These are phyloP conservation scores for Sporothrix variecibatus DNA, from an alignment of 2,329 filamentous ascomycete genomes.

Conservation along the genomic window DNA sequence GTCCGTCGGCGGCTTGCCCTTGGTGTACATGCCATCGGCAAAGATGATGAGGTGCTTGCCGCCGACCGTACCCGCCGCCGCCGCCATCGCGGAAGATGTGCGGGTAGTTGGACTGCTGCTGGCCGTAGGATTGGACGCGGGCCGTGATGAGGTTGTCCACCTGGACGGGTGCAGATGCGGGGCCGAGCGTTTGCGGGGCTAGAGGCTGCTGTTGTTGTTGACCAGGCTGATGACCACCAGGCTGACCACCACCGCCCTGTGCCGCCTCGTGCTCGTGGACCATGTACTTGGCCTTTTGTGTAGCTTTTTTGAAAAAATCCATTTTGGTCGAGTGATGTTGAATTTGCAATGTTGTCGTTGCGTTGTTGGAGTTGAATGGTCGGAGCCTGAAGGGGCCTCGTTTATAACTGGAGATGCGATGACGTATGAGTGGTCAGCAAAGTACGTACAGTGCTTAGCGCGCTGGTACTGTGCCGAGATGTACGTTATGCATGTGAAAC, in stretches of 20 bases:
- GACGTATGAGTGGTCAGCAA: neutral
- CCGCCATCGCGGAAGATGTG: slow-evolving; percentile 32
- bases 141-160: slow-evolving; percentile 22
- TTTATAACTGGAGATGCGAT: slow-evolving; percentile 5
- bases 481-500: neutral
- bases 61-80: slow-evolving; percentile 30
- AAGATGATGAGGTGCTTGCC: slow-evolving; percentile 31
- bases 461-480: neutral
- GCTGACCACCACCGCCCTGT: neutral
- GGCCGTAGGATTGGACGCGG: slow-evolving; percentile 23
- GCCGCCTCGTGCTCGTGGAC: slow-evolving; percentile 21
- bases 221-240: neutral
- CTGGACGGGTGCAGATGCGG: neutral
- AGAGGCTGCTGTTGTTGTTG: neutral
- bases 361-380: neutral
- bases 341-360: neutral
- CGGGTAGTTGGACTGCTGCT: slow-evolving; percentile 30
- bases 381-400: neutral
- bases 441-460: neutral
- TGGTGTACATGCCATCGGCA: slow-evolving; percentile 30
- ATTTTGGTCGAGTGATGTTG: neutral
- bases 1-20: slow-evolving; percentile 28
- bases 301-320: slow-evolving; percentile 27
- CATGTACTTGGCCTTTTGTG: slow-evolving; percentile 23
- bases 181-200: neutral